These are phyloP conservation scores for Collybia nuda DNA, from an alignment of 768 basidiomycete species.

Conservation along the genomic window DNA sequence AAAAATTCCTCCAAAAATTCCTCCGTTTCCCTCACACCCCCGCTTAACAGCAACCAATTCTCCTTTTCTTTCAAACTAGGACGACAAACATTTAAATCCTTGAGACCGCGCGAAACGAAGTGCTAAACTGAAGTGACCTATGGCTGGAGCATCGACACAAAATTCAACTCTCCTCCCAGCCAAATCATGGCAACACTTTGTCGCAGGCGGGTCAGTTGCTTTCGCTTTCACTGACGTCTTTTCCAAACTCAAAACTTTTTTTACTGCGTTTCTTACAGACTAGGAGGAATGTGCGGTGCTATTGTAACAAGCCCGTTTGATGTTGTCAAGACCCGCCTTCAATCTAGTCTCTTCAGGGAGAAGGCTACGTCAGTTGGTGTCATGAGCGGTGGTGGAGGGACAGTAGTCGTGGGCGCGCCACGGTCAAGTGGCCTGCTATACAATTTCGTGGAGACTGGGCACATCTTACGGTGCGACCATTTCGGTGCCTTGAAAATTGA, in stretches of 20 bases:
- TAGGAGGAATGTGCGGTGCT: constrained; percentile 97
- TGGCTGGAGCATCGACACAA: constrained; percentile 27
- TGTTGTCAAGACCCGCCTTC: constrained; percentile 96
- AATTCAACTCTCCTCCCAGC: constrained; percentile 50
- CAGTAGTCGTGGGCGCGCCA: constrained; percentile 36
- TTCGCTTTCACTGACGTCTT: neutral
- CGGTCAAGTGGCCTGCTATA: constrained; percentile 64
- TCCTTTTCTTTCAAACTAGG: neutral
- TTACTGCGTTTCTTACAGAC: constrained; percentile 40
- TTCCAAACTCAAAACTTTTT: neutral
- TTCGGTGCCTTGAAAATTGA: neutral
- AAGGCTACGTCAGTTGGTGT: constrained; percentile 38
- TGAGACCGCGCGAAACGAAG: neutral
- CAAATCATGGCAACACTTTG: constrained; percentile 83
- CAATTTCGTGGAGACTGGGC: constrained; percentile 93
- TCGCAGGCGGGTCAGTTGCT: constrained; percentile 78
- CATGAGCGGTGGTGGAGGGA: constrained; percentile 31
- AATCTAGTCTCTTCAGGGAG: constrained; percentile 78
- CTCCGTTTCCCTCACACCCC: neutral
- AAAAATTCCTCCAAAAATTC: constrained; percentile 12
- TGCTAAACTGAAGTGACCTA: constrained; percentile 1
- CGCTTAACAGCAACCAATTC: neutral
- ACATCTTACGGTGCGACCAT: constrained; percentile 71
- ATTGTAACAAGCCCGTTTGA: constrained; percentile 97
- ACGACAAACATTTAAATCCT: no score